These are phyloP conservation scores for Fomitiporia mediterranea DNA, from an alignment of 1,284 basidiomycete genomes.

Conservation along the genomic window DNA sequence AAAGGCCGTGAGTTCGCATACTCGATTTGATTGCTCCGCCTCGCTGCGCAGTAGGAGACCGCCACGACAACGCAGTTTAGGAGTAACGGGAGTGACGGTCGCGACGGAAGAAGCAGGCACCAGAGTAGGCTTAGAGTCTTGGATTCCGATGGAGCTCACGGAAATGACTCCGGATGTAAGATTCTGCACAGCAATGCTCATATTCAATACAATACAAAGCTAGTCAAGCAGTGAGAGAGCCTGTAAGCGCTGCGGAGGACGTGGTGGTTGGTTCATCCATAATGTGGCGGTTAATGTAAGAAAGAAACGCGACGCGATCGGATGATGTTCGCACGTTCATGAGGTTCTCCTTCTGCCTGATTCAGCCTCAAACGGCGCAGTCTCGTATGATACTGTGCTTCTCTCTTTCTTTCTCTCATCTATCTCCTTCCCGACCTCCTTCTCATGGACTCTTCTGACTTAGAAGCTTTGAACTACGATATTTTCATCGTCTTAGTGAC, in stretches of 20 bases:
- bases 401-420: background rate
- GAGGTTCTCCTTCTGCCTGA: no score
- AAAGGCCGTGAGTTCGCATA: conserved; percentile 3
- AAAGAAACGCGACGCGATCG: background rate
- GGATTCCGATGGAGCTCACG: background rate
- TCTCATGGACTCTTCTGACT: background rate
- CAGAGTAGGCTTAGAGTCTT: conserved; percentile 8
- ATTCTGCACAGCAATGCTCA: conserved; percentile 11
- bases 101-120: background rate
- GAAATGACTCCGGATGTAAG: conserved; percentile 7
- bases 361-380: background rate
- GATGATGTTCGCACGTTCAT: background rate
- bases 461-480: background rate
- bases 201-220: background rate
- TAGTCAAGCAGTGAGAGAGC: background rate
- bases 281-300: background rate
- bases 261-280: no score
- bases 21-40: background rate
- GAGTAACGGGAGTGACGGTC: background rate
- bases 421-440: background rate
- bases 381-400: background rate
- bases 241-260: no score
- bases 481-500: background rate
- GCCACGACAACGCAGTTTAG: background rate
- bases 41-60: conserved; percentile 1